A percentile compares a stretch with the other conserved stretches of the same genome.
Conservation (phyloP, 148 eudicot species). For the Persicaria maculosa region DNA sequence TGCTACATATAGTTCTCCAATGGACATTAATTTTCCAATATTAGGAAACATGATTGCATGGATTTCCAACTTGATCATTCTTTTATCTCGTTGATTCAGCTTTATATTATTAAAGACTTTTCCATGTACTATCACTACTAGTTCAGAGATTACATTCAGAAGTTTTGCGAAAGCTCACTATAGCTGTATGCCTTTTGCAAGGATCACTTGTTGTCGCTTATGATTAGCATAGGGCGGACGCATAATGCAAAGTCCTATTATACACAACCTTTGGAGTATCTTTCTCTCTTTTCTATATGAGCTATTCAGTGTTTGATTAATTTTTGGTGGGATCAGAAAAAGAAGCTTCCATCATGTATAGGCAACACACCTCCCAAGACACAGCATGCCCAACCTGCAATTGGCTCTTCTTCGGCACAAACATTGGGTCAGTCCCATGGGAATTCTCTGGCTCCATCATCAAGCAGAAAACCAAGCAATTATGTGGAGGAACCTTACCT, state of each 20-base stretch:
- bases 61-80: neutral
- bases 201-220: neutral
- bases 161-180: neutral
- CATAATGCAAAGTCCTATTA: too few relatives aligned
- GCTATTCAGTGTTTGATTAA: too few relatives aligned
- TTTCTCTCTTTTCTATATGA: too few relatives aligned
- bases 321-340: too few relatives aligned
- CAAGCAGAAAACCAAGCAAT: neutral
- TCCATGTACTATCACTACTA: neutral
- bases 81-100: neutral
- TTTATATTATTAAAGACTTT: neutral
- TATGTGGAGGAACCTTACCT: neutral
- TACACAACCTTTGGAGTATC: too few relatives aligned
- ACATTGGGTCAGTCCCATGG: neutral
- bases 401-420: neutral
- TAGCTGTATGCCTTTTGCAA: neutral
- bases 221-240: too few relatives aligned
- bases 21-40: neutral
- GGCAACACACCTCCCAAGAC: neutral
- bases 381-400: neutral
- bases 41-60: neutral
- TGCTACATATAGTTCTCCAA: conserved; percentile 39
- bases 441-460: neutral
- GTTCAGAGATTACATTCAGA: neutral
- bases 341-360: too few relatives aligned